phyloP scores from a whole-genome alignment of 352 stramenopile species.

The Thalassiosira mediterranea region DNA sequence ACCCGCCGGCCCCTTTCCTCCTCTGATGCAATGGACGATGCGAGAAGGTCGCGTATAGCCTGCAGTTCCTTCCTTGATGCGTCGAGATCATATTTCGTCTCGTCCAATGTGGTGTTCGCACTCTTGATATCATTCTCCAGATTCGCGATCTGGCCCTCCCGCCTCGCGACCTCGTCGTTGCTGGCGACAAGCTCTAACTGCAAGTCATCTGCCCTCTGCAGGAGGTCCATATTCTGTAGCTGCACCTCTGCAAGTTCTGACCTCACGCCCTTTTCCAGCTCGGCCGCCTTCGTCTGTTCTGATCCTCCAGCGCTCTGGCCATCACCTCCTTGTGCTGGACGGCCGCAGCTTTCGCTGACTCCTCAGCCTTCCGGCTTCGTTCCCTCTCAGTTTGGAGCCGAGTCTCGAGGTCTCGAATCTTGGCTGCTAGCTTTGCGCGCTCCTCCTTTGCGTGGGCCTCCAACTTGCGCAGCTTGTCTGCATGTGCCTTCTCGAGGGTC shows the following conservation, averaged over 20 bases:
- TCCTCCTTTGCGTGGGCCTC: conserved; percentile 29
- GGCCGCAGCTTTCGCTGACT: conserved; percentile 2
- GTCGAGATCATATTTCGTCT: background rate
- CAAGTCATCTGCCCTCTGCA: conserved; percentile 22
- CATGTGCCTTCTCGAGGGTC: conserved; percentile 17
- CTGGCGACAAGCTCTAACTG: conserved; percentile 13
- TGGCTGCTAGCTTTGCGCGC: conserved; percentile 10
- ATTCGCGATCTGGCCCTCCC: conserved; percentile 1
- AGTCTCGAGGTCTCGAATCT: conserved; percentile 9
- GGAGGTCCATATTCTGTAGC: conserved; percentile 44
- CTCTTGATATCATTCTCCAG: conserved; percentile 9
- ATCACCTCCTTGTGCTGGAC: conserved; percentile 15
- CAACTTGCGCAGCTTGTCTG: conserved; percentile 22
- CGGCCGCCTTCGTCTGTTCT: conserved; percentile 6
- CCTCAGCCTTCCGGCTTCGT: background rate
- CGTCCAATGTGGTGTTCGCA: conserved; percentile 11
- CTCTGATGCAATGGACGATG: background rate
- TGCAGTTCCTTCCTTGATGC: conserved; percentile 9
- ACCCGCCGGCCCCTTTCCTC: conserved; percentile 6
- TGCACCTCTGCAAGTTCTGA: conserved; percentile 41
- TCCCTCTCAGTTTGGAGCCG: conserved; percentile 18
- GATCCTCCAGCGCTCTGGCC: conserved; percentile 4
- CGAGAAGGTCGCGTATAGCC: conserved; percentile 6
- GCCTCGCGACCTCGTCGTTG: background rate
- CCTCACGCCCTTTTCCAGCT: conserved; percentile 24